Base-by-base conservation (phyloP, 768 basidiomycete species). In the Stropharia rugosoannulata region DNA sequence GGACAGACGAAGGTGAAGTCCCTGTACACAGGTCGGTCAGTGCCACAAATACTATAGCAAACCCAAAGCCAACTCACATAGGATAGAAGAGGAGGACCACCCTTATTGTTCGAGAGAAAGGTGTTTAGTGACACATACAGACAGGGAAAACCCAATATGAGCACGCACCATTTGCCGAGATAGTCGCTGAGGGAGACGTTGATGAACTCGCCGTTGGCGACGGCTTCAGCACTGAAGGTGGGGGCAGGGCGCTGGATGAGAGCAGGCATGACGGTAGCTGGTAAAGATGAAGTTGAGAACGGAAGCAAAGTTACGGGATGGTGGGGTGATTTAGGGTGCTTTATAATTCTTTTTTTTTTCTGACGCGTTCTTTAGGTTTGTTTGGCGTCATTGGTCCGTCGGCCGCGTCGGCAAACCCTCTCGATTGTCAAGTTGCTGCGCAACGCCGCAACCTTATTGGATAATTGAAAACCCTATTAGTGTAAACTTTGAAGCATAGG, bases 11-110 rank as follows among this genome's bases (percentile, higher is more conserved):
- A 91, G 38, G 91, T 92, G 72, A 91, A 93, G 66, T 90, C 89
- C 78, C 89, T 93, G 58, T 22, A 35, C 12, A 16, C 11, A 18
- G 0, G n/a, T 3, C 11, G 13, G 22, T 40, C 29, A 25, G 36
- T 19, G 29, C 27, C 19, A 36, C 53, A 50, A 44, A 19, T 32
- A 41, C 45, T 18, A 10, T 5, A 2, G 1, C 22, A n/a, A 10
- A 3, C 11, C 4, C 15, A 15, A n/a, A 15, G 27, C 22, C 51
- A 11, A 72, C 87, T 60, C 75, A 93, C 90, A 96, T 83, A 5
- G 95, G 95, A 75, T 97, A 97, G 77, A 96, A 95, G 71, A 96
- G 81, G 15, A 97, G 83, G 36, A 95, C 80, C n/a, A 95, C 86
- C 93, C 94, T 95, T 6, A 44, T 9, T 6, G 8, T 22, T 12